Evolutionary conservation across 352 stramenopile genomes (phyloP).

Genomic region (Pythium folliculosum): DNA sequence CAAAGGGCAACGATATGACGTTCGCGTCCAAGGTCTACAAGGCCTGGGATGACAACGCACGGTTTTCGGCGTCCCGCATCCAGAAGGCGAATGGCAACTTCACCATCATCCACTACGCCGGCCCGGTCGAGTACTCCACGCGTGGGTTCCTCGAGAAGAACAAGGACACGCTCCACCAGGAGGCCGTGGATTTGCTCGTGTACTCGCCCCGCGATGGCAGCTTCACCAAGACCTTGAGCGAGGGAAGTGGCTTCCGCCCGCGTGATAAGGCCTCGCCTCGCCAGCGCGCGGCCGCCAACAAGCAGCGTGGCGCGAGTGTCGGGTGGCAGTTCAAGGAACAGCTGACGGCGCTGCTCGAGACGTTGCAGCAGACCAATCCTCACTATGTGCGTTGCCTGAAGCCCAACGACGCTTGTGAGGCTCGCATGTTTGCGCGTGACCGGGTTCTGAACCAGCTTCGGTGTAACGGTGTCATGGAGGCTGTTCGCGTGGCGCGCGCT

Average conservation of each 20-base stretch:
- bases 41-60: conserved; percentile 54
- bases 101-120: conserved; percentile 83
- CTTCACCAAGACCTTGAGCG: conserved; percentile 72
- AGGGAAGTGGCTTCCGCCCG: conserved; percentile 55
- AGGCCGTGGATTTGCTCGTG: conserved; percentile 78
- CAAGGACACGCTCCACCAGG: conserved; percentile 83
- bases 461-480: conserved; percentile 86
- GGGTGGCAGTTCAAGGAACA: conserved; percentile 88
- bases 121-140: conserved; percentile 77
- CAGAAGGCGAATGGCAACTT: conserved; percentile 74
- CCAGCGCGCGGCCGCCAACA: conserved; percentile 57
- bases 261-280: conserved; percentile 57
- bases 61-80: conserved; percentile 76
- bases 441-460: conserved; percentile 86
- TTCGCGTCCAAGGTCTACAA: conserved; percentile 85
- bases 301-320: conserved; percentile 77
- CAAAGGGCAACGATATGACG: conserved; percentile 80
- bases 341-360: conserved; percentile 72
- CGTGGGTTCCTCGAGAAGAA: conserved; percentile 86
- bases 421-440: conserved; percentile 58
- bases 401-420: conserved; percentile 79
- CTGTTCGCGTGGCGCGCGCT: conserved; percentile 80
- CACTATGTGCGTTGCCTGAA: conserved; percentile 92
- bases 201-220: conserved; percentile 71
- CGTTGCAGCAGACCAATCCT: conserved; percentile 66